These are phyloP conservation scores for Salvia rosmarinus DNA, from an alignment of 257 asterid genomes.

Conservation along the genomic window DNA sequence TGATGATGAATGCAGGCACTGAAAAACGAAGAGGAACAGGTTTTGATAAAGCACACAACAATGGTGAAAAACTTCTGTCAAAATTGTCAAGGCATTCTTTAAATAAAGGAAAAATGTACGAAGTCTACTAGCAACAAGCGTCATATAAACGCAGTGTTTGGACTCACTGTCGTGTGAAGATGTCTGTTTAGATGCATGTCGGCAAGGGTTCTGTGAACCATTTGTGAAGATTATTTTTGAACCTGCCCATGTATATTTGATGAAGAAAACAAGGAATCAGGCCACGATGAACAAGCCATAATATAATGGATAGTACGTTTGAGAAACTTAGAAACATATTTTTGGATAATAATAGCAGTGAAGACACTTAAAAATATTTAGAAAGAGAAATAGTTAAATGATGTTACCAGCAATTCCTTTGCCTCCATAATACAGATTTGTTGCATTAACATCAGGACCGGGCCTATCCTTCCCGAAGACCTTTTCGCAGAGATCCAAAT, in stretches of 20 bases:
- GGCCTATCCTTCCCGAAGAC: conserved; percentile 70
- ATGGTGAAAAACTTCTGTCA: not conserved
- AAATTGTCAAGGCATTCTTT: not conserved
- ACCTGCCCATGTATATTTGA: conserved; percentile 51
- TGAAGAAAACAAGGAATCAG: conserved; percentile 23
- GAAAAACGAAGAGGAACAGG: conserved; percentile 32
- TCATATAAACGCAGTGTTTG: conserved; percentile 10
- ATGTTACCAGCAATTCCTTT: conserved; percentile 72
- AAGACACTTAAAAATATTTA: not conserved
- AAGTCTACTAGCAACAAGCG: not conserved
- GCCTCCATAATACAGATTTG: conserved; percentile 95
- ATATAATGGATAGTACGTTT: not conserved
- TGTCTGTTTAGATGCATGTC: conserved; percentile 90
- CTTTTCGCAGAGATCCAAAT: conserved; percentile 91
- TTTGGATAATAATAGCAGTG: not conserved
- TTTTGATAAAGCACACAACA: not conserved
- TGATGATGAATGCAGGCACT: conserved; percentile 89
- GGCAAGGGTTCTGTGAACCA: conserved; percentile 99
- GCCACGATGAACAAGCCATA: conserved; percentile 8
- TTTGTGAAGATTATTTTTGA: conserved; percentile 86
- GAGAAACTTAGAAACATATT: not conserved
- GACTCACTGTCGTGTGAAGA: conserved; percentile 82
- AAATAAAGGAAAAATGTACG: not conserved
- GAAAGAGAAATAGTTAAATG: conserved; percentile 18
- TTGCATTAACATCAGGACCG: conserved; percentile 76